Evolutionary conservation across 2,329 filamentous ascomycete species (phyloP).

Genomic region (Venturia aucupariae): DNA sequence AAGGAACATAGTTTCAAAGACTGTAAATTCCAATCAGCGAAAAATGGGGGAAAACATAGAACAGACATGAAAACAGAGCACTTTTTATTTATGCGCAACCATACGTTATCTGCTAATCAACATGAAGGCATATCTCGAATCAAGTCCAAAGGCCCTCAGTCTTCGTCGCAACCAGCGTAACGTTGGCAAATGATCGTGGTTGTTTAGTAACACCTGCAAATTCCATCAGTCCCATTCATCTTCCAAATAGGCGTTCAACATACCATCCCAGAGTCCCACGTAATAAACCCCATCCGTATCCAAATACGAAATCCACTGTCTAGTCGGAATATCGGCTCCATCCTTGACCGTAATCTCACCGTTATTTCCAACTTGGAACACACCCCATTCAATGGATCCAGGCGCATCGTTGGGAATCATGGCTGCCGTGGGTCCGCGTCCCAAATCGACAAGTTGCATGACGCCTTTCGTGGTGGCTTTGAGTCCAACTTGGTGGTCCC

Average conservation of each 20-base stretch:
- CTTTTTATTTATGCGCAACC: too few relatives aligned
- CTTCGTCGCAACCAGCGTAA: conserved; percentile 11
- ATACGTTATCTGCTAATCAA: too few relatives aligned
- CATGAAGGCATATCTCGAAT: too few relatives aligned
- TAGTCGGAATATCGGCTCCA: not conserved
- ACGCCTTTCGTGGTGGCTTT: conserved; percentile 1
- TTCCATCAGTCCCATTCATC: not conserved
- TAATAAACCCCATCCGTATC: conserved; percentile 12
- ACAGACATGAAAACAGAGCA: too few relatives aligned
- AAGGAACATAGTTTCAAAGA: too few relatives aligned
- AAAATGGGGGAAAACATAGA: too few relatives aligned
- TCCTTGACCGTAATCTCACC: conserved; percentile 11
- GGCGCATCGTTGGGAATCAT: conserved; percentile 5
- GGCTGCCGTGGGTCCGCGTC: not conserved
- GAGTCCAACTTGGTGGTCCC: conserved; percentile 10
- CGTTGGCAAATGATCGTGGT: conserved; percentile 8
- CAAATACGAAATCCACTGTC: conserved; percentile 12
- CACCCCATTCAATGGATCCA: conserved; percentile 8
- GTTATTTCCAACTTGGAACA: conserved; percentile 1
- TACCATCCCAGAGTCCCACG: conserved; percentile 14
- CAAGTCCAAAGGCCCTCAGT: not conserved
- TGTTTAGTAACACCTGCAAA: conserved; percentile 3
- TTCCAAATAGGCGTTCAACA: not conserved
- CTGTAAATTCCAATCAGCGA: too few relatives aligned
- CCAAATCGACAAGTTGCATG: conserved; percentile 10